Evolutionary conservation across 1,284 basidiomycete genomes (phyloP).

Genomic region (Agroathelia rolfsii): DNA sequence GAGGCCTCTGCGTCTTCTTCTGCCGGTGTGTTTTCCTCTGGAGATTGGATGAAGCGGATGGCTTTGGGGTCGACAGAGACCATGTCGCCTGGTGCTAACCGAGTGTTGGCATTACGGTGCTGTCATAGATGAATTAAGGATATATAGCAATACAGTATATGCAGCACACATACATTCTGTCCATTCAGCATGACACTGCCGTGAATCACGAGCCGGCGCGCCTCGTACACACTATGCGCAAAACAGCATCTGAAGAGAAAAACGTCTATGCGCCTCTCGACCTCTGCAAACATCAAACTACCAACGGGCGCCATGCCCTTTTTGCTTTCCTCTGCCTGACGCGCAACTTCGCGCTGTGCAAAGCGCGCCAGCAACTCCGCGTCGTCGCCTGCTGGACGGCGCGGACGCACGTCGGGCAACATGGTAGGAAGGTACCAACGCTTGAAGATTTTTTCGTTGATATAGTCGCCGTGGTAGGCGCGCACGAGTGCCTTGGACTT

Average conservation of each 20-base stretch:
- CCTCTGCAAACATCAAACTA: conserved; percentile 84
- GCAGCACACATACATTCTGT: conserved; percentile 50
- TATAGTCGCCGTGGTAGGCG: conserved; percentile 94
- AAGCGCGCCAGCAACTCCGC: conserved; percentile 40
- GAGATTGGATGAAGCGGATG: conserved; percentile 66
- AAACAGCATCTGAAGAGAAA: conserved; percentile 91
- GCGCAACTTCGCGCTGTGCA: conserved; percentile 43
- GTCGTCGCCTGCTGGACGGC: conserved; percentile 30
- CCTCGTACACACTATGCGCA: conserved; percentile 84
- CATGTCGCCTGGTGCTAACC: conserved; percentile 91
- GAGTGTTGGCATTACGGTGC: conserved; percentile 82
- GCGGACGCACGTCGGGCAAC: conserved; percentile 78
- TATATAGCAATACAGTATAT: conserved; percentile 5
- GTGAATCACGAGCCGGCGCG: conserved; percentile 77
- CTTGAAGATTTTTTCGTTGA: conserved; percentile 89
- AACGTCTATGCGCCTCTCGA: conserved; percentile 92
- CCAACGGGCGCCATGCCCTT: conserved; percentile 72
- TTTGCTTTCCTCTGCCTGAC: conserved; percentile 42
- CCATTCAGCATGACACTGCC: conserved; percentile 90
- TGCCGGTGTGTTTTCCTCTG: conserved; percentile 20
- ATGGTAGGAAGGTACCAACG: conserved; percentile 88
- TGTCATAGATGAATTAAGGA: conserved; percentile 21
- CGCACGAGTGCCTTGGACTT: conserved; percentile 82
- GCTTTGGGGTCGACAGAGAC: conserved; percentile 78
- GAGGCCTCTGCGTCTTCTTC: no score